Conservation (phyloP, 495 filamentous ascomycete genomes). For the Melanomma pulvis-pyrius region DNA sequence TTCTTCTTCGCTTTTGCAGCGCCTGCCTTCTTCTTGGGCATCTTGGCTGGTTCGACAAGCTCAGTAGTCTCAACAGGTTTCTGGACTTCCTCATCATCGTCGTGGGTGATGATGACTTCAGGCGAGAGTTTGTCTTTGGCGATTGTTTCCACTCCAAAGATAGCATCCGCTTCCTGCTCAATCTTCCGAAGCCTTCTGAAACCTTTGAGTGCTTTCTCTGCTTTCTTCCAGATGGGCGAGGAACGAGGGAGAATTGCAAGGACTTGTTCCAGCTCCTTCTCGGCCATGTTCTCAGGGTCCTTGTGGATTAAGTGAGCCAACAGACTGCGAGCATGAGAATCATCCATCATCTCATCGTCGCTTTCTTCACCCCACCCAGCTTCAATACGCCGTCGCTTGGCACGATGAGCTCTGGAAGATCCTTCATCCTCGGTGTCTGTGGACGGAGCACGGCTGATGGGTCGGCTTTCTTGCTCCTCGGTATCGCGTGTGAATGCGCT, state of each 20-base stretch:
- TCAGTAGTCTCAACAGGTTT: slow-evolving; percentile 48
- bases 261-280: slow-evolving; percentile 48
- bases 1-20: slow-evolving; percentile 63
- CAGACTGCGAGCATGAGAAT: slow-evolving; percentile 38
- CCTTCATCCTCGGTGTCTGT: slow-evolving; percentile 62
- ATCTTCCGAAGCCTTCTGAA: slow-evolving; percentile 64
- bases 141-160: slow-evolving; percentile 43
- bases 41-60: slow-evolving; percentile 44
- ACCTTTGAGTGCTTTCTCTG: slow-evolving; percentile 48
- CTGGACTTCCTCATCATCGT: slow-evolving; percentile 46
- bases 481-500: slow-evolving; percentile 68
- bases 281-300: slow-evolving; percentile 50
- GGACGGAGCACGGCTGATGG: slow-evolving; percentile 69
- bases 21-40: slow-evolving; percentile 43
- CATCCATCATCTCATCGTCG: slow-evolving; percentile 48
- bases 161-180: slow-evolving; percentile 74
- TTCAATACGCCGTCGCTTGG: slow-evolving; percentile 46
- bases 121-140: slow-evolving; percentile 28
- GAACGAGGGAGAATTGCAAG: slow-evolving; percentile 48
- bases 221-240: slow-evolving; percentile 72
- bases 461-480: slow-evolving; percentile 80
- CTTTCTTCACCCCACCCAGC: slow-evolving; percentile 43
- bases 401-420: slow-evolving; percentile 32
- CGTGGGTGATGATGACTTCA: slow-evolving; percentile 37
- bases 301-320: slow-evolving; percentile 48